A percentile compares a stretch with the other conserved stretches of the same genome.
phyloP scores from a whole-genome alignment of 2,329 filamentous ascomycete genomes.

The Talaromyces sp. region DNA sequence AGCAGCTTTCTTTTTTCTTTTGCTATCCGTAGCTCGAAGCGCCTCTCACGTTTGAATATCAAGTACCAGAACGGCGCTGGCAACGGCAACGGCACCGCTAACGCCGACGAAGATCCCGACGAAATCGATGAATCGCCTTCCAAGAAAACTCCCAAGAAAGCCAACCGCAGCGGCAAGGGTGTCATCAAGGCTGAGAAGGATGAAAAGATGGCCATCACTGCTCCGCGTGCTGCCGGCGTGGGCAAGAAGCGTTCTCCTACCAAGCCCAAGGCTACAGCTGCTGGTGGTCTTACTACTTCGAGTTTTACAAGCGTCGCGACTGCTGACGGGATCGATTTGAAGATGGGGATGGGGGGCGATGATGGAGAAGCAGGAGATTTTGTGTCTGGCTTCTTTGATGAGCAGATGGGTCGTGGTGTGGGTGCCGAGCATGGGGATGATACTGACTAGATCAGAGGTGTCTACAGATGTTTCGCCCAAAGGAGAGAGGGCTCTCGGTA shows the following conservation, averaged over 20 bases:
- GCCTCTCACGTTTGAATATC: conserved; percentile 9
- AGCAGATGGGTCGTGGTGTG: neutral
- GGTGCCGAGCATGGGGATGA: neutral
- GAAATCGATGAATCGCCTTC: neutral
- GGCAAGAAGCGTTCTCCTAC: conserved; percentile 3
- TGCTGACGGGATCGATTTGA: neutral
- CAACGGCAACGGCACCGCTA: neutral
- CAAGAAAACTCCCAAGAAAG: conserved; percentile 1
- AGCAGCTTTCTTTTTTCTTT: no score
- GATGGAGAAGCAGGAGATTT: neutral
- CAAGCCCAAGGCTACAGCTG: neutral
- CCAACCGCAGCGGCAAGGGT: conserved; percentile 2
- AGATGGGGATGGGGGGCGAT: neutral
- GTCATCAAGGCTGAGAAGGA: neutral
- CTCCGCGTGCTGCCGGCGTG: neutral
- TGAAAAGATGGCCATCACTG: neutral
- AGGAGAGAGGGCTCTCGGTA: neutral
- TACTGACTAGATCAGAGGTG: neutral
- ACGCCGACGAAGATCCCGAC: neutral
- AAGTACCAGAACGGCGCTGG: neutral
- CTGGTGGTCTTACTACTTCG: neutral
- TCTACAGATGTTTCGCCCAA: neutral
- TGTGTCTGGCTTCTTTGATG: conserved; percentile 1
- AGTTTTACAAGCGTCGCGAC: neutral
- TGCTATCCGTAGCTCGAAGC: neutral